A percentile compares a stretch with the other conserved stretches of the same genome.
Conservation (phyloP, 352 stramenopile genomes). For the Phytophthora boehmeriae region DNA sequence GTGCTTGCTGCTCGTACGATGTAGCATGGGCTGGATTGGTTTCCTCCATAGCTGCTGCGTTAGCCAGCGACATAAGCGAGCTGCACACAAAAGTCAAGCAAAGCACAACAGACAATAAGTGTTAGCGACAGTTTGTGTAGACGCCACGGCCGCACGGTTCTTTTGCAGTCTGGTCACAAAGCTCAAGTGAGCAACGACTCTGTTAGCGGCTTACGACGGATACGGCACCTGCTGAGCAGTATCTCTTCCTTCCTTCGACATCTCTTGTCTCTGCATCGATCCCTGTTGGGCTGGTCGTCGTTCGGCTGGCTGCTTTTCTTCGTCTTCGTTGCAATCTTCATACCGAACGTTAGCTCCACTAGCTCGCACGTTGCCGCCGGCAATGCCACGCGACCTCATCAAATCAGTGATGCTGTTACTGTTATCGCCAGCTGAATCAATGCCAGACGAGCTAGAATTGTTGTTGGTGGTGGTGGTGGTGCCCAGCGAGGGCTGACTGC, state of each 20-base stretch:
- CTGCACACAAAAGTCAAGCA: neutral
- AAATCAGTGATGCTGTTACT: neutral
- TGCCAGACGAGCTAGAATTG: constrained; percentile 1
- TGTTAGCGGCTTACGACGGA: constrained; percentile 18
- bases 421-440: neutral
- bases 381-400: constrained; percentile 6
- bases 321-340: neutral
- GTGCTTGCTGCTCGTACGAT: neutral
- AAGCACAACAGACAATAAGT: constrained; percentile 11
- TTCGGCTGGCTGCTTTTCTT: constrained; percentile 15
- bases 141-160: constrained; percentile 7
- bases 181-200: constrained; percentile 3
- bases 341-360: neutral
- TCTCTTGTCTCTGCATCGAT: constrained; percentile 6
- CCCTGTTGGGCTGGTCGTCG: neutral
- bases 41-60: neutral
- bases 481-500: neutral
- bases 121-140: constrained; percentile 11
- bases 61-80: constrained; percentile 7
- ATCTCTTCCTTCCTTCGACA: constrained; percentile 7
- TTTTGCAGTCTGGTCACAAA: constrained; percentile 8
- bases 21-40: neutral
- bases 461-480: constrained; percentile 1
- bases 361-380: neutral
- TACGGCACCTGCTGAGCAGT: constrained; percentile 13